A percentile compares a stretch with the other conserved stretches of the same genome.
These are phyloP conservation scores for Xylariaceae sp. DNA, from an alignment of 2,329 filamentous ascomycete species.

Conservation along the genomic window DNA sequence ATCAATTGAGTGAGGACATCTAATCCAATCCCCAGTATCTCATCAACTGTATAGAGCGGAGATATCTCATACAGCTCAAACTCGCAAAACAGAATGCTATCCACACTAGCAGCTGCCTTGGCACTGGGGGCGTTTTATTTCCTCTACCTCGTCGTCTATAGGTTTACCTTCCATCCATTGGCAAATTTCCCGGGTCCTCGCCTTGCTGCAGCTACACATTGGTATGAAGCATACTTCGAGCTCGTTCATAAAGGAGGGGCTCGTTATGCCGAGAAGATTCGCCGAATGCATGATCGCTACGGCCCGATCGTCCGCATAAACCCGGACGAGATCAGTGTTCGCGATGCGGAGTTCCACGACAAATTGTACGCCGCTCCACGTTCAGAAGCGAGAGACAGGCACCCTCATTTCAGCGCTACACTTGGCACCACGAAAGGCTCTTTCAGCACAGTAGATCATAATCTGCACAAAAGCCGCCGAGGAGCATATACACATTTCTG, in stretches of 20 bases:
- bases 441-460: constrained; percentile 4
- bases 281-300: constrained; percentile 9
- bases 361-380: constrained; percentile 2
- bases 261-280: constrained; percentile 8
- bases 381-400: background rate
- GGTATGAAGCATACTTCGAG: constrained; percentile 12
- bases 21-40: background rate
- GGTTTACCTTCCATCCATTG: constrained; percentile 8
- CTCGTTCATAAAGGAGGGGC: constrained; percentile 9
- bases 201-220: constrained; percentile 6
- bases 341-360: constrained; percentile 8
- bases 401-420: background rate
- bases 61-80: background rate
- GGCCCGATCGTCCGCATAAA: constrained; percentile 14
- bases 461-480: constrained; percentile 1
- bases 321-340: constrained; percentile 10
- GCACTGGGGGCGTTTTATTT: background rate
- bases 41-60: background rate
- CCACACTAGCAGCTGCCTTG: background rate
- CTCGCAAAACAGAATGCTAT: background rate
- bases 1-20: too few species aligned
- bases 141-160: constrained; percentile 4
- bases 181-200: constrained; percentile 11
- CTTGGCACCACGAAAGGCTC: constrained; percentile 1
- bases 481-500: constrained; percentile 3